A percentile compares a stretch with the other conserved stretches of the same genome.
Evolutionary conservation across 208 protist species (phyloP).

Genomic region (Naegleria lovaniensis): DNA sequence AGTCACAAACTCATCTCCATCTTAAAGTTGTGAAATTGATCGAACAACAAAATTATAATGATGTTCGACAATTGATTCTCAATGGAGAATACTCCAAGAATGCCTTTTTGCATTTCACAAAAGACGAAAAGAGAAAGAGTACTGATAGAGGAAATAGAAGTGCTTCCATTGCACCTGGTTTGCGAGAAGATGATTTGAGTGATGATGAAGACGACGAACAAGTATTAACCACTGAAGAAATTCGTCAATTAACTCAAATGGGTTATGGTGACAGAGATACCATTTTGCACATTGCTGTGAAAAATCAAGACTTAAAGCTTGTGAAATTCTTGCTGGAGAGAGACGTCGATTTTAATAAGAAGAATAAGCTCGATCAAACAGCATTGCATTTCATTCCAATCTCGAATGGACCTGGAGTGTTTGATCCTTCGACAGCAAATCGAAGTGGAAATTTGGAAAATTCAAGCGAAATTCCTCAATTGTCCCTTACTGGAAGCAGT

Average conservation of each 20-base stretch:
- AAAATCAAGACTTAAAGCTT: neutral
- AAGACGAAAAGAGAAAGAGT: neutral
- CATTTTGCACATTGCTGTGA: constrained; percentile 15
- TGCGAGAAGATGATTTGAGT: neutral
- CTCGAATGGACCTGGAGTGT: neutral
- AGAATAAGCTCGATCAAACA: neutral
- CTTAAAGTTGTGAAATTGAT: neutral
- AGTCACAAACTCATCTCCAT: neutral
- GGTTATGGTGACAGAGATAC: neutral
- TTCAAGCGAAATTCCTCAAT: neutral
- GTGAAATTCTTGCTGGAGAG: neutral
- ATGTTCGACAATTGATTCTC: neutral
- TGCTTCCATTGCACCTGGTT: neutral
- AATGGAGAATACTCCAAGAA: neutral
- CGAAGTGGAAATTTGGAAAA: neutral
- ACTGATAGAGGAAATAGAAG: neutral
- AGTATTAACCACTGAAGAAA: neutral
- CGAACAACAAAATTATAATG: neutral
- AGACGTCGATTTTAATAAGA: neutral
- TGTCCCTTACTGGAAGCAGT: neutral
- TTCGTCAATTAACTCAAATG: neutral
- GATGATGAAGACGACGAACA: neutral
- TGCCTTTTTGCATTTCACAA: neutral
- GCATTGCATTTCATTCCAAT: neutral
- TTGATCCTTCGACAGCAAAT: neutral